Evolutionary conservation across 768 basidiomycete genomes (phyloP), one percentile per base, ranked within the genome.

Genomic region (Cystofilobasidium ferigula): DNA sequence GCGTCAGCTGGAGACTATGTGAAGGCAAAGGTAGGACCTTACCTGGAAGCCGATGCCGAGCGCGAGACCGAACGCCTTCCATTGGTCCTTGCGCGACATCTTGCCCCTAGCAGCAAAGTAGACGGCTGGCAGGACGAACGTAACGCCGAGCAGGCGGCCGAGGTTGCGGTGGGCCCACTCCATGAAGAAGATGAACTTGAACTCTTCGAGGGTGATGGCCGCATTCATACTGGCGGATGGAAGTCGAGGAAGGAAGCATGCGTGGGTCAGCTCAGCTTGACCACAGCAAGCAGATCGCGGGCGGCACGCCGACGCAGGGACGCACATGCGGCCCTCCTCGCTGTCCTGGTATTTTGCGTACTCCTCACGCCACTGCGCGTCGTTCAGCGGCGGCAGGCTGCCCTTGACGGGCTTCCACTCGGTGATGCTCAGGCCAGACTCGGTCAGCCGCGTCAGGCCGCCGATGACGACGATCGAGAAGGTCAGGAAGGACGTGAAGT

Each of bases 111-210:
- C 62, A 47, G 84, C 79, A 74, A 92, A 95, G 79, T 93, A 95
- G 38, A 82, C 78, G 45, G 91, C 79, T 20, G 93, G 92, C 35
- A 85, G 79, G 72, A 97, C 82, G 77, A 98, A 97, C 47, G 83
- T 82, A 60, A 76, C 69, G 68, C 76, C 76, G 24, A 77, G 70
- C 70, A 91, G 74, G 64, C 95, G 89, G 12, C 95, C 95, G 60
- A 97, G 84, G 61, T 94, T 78, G 48, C 95, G 88, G 77, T 99
- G 95, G 7, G 84, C 83, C 90, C 92, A 99, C 81, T 99, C 95
- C 94, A 92, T 93, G 78, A 86, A 87, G 77, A 92, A 99, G 67
- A 99, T 98, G 68, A 82, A 82, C 76, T 99, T 98, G 80, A 99
- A 99, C 72, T 97, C 87, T 34, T 85, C 80, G 63, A 98, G 77